These are phyloP conservation scores for Pulveroboletus sp. DNA, from an alignment of 1,284 basidiomycete species.

Conservation along the genomic window DNA sequence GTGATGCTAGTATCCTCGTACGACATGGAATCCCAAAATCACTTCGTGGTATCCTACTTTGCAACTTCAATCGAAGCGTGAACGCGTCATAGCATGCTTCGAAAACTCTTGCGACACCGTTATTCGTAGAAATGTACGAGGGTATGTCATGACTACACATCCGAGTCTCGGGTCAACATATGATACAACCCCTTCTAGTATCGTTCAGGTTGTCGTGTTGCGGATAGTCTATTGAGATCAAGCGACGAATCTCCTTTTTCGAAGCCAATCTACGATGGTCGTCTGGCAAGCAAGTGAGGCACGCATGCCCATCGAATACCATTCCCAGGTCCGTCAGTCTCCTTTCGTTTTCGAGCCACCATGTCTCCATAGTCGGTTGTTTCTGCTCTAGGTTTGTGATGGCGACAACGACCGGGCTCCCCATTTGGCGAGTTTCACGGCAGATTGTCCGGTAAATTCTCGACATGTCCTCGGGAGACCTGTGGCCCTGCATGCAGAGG, in stretches of 20 bases:
- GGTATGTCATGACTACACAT: no score
- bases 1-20: no score
- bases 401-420: slow-evolving; percentile 26
- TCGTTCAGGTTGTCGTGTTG: neutral
- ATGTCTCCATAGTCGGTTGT: slow-evolving; percentile 31
- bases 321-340: slow-evolving; percentile 11
- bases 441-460: slow-evolving; percentile 21
- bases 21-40: no score
- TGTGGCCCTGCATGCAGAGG: slow-evolving; percentile 17
- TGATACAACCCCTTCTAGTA: slow-evolving; percentile 1
- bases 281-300: slow-evolving; percentile 23
- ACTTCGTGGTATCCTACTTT: no score
- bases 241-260: slow-evolving; percentile 11
- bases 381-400: slow-evolving; percentile 30
- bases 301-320: slow-evolving; percentile 28
- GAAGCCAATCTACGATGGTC: slow-evolving; percentile 22
- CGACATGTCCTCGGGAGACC: slow-evolving; percentile 8
- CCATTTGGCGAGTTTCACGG: slow-evolving; percentile 6
- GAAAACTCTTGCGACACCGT: no score
- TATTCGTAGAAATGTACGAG: no score
- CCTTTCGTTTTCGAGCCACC: slow-evolving; percentile 32
- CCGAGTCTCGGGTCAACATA: slow-evolving; percentile 17
- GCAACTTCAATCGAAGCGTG: no score
- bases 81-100: no score
- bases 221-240: slow-evolving; percentile 13